Base-by-base conservation (phyloP, 1,284 basidiomycete species). In the Takashimella tepidaria region DNA sequence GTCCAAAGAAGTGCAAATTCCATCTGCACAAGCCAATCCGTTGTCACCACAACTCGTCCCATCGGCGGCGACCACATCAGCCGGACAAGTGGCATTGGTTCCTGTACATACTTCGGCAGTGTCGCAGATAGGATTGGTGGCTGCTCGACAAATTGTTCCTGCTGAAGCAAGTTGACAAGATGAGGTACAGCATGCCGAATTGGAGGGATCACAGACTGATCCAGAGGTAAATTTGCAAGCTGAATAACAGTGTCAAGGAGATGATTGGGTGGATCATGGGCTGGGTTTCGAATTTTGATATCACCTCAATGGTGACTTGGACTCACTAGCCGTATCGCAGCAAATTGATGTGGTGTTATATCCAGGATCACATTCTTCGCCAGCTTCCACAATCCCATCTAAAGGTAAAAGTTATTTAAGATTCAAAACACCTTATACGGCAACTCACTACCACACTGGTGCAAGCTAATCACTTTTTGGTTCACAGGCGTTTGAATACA, bases 321-420 rank as follows among this genome's bases (percentile, higher is more conserved):
- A 62, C 69, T 53, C 47, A 71, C 70, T 90, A 23, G 74, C 58
- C 1, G 83, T 68, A 73, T 92, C 82, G 76, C 89, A 96, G 76
- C 90, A 93, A 3, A 82, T 73, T 12, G 85, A 86, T 46, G 77
- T 77, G 24, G 77, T 66, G 54, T 81, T 82, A 16, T 76, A 70
- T 37, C 91, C 91, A 0, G 91, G 90, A 72, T 95, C 91, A 72
- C 92, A 95, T 53, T 93, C 87, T 76, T 93, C 90, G 44, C 87
- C 81, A 11, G 71, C 72, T 53, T 80, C 79, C 8, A 79, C 63
- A 51, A 79, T 79, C 10, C 76, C 76, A 55, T 77, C 69, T 73
- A 50, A 5, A 19, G 3, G 8, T 22, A 5, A 16, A 0, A n/a
- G 41, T 23, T 20, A n/a, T 49, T 44, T 49, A 46, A 54, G 47